phyloP scores from a whole-genome alignment of 1,139 yeast genomes.

The Geotrichum fermentans region DNA sequence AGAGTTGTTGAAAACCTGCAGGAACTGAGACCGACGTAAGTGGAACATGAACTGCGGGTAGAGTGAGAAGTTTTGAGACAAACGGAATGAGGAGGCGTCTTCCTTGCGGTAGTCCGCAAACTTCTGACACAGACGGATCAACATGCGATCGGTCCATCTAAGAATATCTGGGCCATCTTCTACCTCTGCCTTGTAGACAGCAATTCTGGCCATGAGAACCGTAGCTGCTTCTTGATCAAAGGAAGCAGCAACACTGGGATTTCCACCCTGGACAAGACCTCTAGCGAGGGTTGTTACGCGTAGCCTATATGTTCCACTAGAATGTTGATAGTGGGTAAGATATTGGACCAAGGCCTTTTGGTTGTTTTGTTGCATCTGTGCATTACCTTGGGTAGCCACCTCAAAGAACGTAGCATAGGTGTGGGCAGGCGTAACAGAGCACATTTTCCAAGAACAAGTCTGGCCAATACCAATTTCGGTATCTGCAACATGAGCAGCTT shows the following conservation, averaged over 20 bases:
- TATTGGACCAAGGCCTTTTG: conserved; percentile 51
- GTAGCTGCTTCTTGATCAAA: conserved; percentile 72
- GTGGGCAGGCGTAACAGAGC: conserved; percentile 79
- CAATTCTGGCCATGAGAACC: conserved; percentile 54
- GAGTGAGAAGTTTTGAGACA: conserved; percentile 64
- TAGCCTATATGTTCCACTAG: conserved; percentile 41
- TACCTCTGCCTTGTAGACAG: conserved; percentile 47
- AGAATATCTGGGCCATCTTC: conserved; percentile 57
- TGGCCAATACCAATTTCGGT: conserved; percentile 92
- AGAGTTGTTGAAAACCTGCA: conserved; percentile 68
- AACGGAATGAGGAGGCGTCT: conserved; percentile 60
- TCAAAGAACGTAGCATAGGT: conserved; percentile 87
- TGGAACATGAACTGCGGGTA: conserved; percentile 73
- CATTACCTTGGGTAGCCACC: conserved; percentile 48
- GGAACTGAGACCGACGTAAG: conserved; percentile 62
- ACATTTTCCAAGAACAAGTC: conserved; percentile 80
- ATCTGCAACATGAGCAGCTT: conserved; percentile 67
- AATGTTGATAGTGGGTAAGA: conserved; percentile 63
- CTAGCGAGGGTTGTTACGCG: conserved; percentile 45
- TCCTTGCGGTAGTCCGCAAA: conserved; percentile 76
- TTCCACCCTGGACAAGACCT: conserved; percentile 27
- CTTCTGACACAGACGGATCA: conserved; percentile 68
- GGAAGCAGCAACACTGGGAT: conserved; percentile 34
- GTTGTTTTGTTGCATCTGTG: conserved; percentile 54
- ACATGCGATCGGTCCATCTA: conserved; percentile 71